Base-by-base conservation (phyloP, 2,329 filamentous ascomycete species). In the Acrocalymma vagum region DNA sequence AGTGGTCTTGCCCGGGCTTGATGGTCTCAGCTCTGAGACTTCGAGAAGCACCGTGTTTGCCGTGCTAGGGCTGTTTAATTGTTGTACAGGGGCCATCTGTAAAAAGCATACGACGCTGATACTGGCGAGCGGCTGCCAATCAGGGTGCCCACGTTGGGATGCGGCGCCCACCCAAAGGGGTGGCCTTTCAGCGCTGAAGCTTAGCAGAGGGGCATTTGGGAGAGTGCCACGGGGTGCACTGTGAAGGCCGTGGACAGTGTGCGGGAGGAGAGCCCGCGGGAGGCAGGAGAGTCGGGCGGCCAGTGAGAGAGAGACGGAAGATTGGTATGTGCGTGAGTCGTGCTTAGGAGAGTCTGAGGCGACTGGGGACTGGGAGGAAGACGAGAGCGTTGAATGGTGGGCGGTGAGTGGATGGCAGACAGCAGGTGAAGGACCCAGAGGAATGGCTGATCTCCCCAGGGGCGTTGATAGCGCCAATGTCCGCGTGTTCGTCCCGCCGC, bases 401-500 rank as follows among this genome's bases (percentile, higher is more conserved):
- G 22, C n/a, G 35, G 17, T 20, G 44, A 20, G 36, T 16, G 15
- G 27, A 25, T 10, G 26, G 20, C 10, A 15, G 5, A 26, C 7
- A 10, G n/a, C 15, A 10, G 25, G 21, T 9, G 6, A 17, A 22
- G 16, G 26, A 42, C 47, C 60, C 61, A 55, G 51, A 28, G 31
- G 42, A 16, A 38, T 60, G 60, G 58, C 54, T 32, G 59, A 63
- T 64, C 58, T 58, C 38, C 61, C 53, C 55, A 58, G 56, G 60
- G 60, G 53, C 45, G 45, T 45, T 50, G 51, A 53, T 66, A 63
- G 60, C 45, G 48, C 45, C 37, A 37, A 42, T 48, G 48, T 55
- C 60, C 60, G 60, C 59, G 55, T 64, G 57, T 43, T 59, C 52
- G 53, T 65, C 58, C 62, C 62, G 61, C 44, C 53, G 60, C 62